A percentile compares a stretch with the other conserved stretches of the same genome.
Conservation (phyloP, 495 filamentous ascomycete genomes). For the Tuber aestivum region DNA sequence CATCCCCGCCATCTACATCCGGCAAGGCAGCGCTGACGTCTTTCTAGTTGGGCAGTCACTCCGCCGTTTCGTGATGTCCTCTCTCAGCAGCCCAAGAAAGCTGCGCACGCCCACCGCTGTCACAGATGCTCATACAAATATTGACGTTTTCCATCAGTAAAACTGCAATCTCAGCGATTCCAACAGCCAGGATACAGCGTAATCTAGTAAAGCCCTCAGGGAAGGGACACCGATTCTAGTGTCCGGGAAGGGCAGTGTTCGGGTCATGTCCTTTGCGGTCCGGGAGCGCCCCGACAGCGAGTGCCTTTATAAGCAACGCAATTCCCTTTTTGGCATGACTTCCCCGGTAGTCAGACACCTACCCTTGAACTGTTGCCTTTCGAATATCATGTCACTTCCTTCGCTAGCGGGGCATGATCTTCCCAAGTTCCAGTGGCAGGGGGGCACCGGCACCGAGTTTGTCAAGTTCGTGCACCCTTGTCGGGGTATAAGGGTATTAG, state of each 20-base stretch:
- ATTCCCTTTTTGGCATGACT: too few species aligned
- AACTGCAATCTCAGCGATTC: neutral
- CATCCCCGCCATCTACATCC: too few species aligned
- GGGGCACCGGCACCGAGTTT: too few species aligned
- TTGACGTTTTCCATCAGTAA: neutral
- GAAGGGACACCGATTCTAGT: neutral
- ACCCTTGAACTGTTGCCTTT: too few species aligned
- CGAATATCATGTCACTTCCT: too few species aligned
- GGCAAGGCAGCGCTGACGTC: neutral
- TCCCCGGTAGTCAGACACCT: too few species aligned
- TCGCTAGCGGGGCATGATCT: too few species aligned
- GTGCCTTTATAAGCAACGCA: too few species aligned
- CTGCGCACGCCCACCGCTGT: neutral
- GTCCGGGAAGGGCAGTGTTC: neutral
- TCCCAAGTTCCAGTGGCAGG: too few species aligned
- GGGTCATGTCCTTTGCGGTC: neutral
- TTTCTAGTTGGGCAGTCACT: neutral
- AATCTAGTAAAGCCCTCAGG: neutral
- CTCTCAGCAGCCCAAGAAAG: neutral
- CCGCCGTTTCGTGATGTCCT: neutral
- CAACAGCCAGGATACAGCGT: neutral
- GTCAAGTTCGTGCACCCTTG: too few species aligned
- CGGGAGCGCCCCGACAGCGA: neutral
- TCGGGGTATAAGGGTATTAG: too few species aligned
- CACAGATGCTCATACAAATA: neutral